Percentiles rank a stretch among this genome's conserved stretches.
phyloP scores from a whole-genome alignment of 305 asterid genomes.

The Petunia hybrid region DNA sequence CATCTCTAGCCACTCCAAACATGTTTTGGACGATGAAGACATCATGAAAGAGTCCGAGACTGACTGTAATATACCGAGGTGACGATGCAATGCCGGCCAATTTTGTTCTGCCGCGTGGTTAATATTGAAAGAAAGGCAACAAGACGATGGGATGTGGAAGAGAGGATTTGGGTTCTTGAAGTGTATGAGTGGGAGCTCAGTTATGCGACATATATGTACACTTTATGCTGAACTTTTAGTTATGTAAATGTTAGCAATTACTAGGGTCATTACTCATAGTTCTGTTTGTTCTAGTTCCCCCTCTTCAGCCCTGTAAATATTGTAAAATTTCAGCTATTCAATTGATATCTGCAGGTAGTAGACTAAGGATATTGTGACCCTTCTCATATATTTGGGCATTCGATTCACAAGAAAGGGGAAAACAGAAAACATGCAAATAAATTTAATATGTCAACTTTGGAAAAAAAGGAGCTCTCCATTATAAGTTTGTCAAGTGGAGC shows the following conservation, averaged over 20 bases:
- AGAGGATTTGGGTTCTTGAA: slow-evolving; percentile 2
- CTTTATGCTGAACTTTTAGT: neutral
- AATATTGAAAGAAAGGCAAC: neutral
- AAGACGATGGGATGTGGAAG: slow-evolving; percentile 18
- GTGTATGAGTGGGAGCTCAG: slow-evolving; percentile 1
- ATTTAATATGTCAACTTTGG: too few species aligned
- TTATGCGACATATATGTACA: slow-evolving; percentile 26
- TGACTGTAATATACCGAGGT: neutral
- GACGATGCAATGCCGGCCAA: slow-evolving; percentile 20
- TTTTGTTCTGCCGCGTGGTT: slow-evolving; percentile 14
- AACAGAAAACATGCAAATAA: too few species aligned
- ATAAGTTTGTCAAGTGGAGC: too few species aligned
- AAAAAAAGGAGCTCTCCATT: too few species aligned
- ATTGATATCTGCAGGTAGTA: neutral
- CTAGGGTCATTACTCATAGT: neutral
- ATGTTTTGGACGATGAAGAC: slow-evolving; percentile 1
- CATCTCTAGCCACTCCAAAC: slow-evolving; percentile 14
- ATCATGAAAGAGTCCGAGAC: neutral
- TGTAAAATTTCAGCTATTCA: slow-evolving; percentile 14
- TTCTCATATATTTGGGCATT: too few species aligned
- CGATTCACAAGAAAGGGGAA: too few species aligned
- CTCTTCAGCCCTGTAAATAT: slow-evolving; percentile 24
- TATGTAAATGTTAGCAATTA: slow-evolving; percentile 21
- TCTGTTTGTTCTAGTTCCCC: neutral
- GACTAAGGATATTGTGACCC: too few species aligned